These are phyloP conservation scores for Verticillium zaregamsianum DNA, from an alignment of 2,329 filamentous ascomycete genomes.

Conservation along the genomic window DNA sequence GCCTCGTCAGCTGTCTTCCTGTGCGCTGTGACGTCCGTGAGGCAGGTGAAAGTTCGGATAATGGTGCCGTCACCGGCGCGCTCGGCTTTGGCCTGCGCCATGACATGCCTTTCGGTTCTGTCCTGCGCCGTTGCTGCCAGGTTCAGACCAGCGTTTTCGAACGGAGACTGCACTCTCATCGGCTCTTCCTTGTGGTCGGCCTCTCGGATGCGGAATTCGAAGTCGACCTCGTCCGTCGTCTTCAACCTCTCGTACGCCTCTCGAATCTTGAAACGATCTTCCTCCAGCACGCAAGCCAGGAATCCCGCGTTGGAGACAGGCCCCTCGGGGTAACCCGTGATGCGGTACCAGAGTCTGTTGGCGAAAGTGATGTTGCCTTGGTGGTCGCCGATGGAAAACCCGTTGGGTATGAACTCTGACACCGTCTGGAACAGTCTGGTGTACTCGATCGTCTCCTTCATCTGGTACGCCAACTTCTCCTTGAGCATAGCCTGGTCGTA, in stretches of 20 bases:
- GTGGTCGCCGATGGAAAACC: constrained; percentile 66
- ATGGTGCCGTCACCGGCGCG: constrained; percentile 36
- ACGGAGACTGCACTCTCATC: constrained; percentile 4
- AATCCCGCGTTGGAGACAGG: constrained; percentile 29
- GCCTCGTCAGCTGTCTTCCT: constrained; percentile 45
- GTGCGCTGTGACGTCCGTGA: constrained; percentile 48
- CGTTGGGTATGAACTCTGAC: constrained; percentile 69
- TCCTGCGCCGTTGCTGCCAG: constrained; percentile 19
- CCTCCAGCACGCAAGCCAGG: constrained; percentile 39
- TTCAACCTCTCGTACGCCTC: constrained; percentile 37
- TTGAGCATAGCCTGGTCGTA: constrained; percentile 64
- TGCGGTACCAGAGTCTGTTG: constrained; percentile 62
- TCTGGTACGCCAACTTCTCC: constrained; percentile 57
- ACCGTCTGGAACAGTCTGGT: constrained; percentile 66
- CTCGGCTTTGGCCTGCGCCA: constrained; percentile 45
- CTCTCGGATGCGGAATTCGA: constrained; percentile 40
- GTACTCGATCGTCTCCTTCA: constrained; percentile 44
- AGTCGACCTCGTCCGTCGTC: constrained; percentile 32
- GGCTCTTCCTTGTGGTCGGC: constrained; percentile 6
- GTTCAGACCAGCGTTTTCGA: constrained; percentile 15
- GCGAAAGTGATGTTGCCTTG: constrained; percentile 64
- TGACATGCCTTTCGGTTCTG: constrained; percentile 32
- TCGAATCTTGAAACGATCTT: constrained; percentile 37
- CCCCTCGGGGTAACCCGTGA: constrained; percentile 39
- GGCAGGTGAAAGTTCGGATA: constrained; percentile 41